Conservation (phyloP, 768 basidiomycete species). For the Trametes coccinea region DNA sequence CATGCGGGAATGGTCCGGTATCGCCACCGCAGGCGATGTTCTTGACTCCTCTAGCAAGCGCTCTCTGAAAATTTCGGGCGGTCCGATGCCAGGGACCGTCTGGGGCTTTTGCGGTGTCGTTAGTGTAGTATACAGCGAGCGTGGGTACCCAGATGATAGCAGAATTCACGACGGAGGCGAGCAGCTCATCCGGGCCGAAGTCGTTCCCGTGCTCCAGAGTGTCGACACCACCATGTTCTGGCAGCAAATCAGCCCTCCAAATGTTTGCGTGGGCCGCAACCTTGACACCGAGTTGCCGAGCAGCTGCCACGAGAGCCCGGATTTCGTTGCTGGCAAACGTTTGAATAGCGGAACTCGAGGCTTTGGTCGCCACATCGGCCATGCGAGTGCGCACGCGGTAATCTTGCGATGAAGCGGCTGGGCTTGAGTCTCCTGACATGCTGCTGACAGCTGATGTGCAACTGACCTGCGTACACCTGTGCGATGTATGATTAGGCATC, state of each 20-base stretch:
- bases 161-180: constrained; percentile 9
- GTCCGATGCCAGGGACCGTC: constrained; percentile 41
- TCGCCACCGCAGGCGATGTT: constrained; percentile 64
- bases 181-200: constrained; percentile 23
- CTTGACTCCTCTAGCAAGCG: constrained; percentile 43
- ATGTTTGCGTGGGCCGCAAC: constrained; percentile 55
- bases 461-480: constrained; percentile 55
- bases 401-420: constrained; percentile 37
- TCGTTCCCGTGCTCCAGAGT: constrained; percentile 58
- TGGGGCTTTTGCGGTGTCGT: constrained; percentile 13
- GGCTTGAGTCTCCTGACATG: not conserved
- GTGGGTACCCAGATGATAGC: constrained; percentile 57
- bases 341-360: constrained; percentile 36
- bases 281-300: constrained; percentile 53
- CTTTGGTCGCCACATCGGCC: constrained; percentile 39
- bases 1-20: constrained; percentile 64
- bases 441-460: constrained; percentile 4
- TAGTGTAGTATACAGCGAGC: constrained; percentile 49
- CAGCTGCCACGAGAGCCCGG: constrained; percentile 49
- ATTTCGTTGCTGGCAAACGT: constrained; percentile 51
- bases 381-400: constrained; percentile 54
- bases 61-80: constrained; percentile 44
- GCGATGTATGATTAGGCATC: not conserved
- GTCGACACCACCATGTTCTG: constrained; percentile 38
- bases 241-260: constrained; percentile 21